Evolutionary conservation across 257 asterid genomes (phyloP).

Genomic region (Henckelia pumila): DNA sequence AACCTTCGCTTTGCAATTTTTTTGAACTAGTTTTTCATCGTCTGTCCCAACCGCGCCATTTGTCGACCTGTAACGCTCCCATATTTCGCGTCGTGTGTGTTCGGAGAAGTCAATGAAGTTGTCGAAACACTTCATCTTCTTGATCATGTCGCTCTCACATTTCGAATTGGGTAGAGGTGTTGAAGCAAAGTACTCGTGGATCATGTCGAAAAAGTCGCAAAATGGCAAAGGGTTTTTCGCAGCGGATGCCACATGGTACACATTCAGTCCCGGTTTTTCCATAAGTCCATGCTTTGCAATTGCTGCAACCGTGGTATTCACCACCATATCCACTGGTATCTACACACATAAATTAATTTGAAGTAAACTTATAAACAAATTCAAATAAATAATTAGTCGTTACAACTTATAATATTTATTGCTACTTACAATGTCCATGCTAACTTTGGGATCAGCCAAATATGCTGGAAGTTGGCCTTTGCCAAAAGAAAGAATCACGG

Average conservation of each 20-base stretch:
- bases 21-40: slow-evolving; percentile 8
- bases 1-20: slow-evolving; percentile 27
- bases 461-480: slow-evolving; percentile 50
- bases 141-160: not conserved
- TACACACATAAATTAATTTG: slow-evolving; percentile 16
- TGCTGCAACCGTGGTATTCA: slow-evolving; percentile 43
- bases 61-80: not conserved
- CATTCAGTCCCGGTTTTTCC: slow-evolving; percentile 11
- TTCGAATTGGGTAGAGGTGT: slow-evolving; percentile 14
- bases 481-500: slow-evolving; percentile 38
- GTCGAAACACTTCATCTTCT: slow-evolving; percentile 21
- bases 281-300: slow-evolving; percentile 37
- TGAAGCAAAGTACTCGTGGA: slow-evolving; percentile 25
- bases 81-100: slow-evolving; percentile 21
- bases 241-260: slow-evolving; percentile 40
- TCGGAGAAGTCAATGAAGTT: slow-evolving; percentile 31
- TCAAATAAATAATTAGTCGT: not conserved
- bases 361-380: too few species aligned
- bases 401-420: not conserved
- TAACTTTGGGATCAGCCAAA: slow-evolving; percentile 33
- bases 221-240: slow-evolving; percentile 25
- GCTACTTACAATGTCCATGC: slow-evolving; percentile 39
- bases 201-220: slow-evolving; percentile 24
- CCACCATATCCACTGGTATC: slow-evolving; percentile 47
- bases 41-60: not conserved